Evolutionary conservation across 805 yeast species (phyloP).

Genomic region (Yamadazyma tumulicola): DNA sequence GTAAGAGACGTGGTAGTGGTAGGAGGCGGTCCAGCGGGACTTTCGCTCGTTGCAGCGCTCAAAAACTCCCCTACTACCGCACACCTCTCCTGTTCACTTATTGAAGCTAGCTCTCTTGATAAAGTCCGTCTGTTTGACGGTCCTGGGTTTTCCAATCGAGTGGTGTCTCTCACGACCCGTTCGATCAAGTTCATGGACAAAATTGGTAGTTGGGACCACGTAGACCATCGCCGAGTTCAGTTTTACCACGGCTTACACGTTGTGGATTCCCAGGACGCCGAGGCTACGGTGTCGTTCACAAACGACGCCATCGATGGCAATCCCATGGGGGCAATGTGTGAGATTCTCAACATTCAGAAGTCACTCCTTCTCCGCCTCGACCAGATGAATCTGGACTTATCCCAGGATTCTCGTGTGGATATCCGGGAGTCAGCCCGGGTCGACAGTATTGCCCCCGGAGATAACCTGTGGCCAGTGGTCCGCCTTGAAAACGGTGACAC

Average conservation of each 20-base stretch:
- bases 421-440: conserved; percentile 70
- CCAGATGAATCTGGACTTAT: conserved; percentile 18
- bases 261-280: conserved; percentile 69
- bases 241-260: conserved; percentile 79
- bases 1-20: conserved; percentile 75
- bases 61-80: conserved; percentile 62
- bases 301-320: conserved; percentile 42
- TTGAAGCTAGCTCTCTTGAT: conserved; percentile 68
- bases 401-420: conserved; percentile 21
- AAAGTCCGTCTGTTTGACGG: conserved; percentile 50
- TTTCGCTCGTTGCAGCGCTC: conserved; percentile 79
- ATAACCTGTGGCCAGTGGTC: conserved; percentile 85
- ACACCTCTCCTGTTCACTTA: conserved; percentile 57
- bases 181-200: conserved; percentile 61
- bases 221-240: conserved; percentile 68
- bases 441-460: conserved; percentile 38
- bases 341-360: conserved; percentile 78
- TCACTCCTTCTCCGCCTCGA: conserved; percentile 54
- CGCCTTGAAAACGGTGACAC: conserved; percentile 60
- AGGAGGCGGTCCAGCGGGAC: conserved; percentile 98
- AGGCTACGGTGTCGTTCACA: conserved; percentile 68
- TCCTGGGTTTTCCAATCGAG: conserved; percentile 70
- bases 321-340: conserved; percentile 76
- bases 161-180: conserved; percentile 81
- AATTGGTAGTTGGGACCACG: conserved; percentile 74